Conservation (phyloP, 208 protist species). For the Leishmania guyanensis region DNA sequence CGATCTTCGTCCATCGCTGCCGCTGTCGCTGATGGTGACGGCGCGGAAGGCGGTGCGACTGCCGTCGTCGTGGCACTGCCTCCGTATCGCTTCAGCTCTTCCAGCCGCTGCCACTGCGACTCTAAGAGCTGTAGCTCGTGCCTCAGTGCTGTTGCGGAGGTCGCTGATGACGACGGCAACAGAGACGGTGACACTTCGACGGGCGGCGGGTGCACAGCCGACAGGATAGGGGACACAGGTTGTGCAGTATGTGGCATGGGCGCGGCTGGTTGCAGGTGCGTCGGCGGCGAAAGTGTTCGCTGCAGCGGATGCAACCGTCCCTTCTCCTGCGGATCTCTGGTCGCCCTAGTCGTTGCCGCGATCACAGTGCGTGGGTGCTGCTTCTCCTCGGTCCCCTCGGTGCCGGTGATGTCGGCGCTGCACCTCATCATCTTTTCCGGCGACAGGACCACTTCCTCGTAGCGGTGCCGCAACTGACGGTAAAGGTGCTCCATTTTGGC, state of each 20-base stretch:
- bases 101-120: constrained; percentile 74
- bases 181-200: background rate
- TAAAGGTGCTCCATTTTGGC: constrained; percentile 67
- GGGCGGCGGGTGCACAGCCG: background rate
- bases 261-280: constrained; percentile 1
- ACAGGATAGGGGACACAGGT: background rate
- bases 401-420: background rate
- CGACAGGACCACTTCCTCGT: constrained; percentile 37
- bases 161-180: constrained; percentile 1
- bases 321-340: background rate
- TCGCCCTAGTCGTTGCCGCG: background rate
- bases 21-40: background rate
- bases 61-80: background rate
- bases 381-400: background rate
- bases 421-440: constrained; percentile 15
- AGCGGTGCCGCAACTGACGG: constrained; percentile 43
- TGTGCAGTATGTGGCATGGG: background rate
- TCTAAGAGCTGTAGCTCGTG: constrained; percentile 67
- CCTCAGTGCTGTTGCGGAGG: constrained; percentile 30
- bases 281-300: background rate
- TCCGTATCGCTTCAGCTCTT: constrained; percentile 46
- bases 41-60: background rate
- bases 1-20: background rate
- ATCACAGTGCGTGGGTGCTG: background rate
- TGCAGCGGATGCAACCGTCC: background rate